A percentile compares a stretch with the other conserved stretches of the same genome.
These are phyloP conservation scores for Lactarius sp. DNA, from an alignment of 768 basidiomycete species.

Conservation along the genomic window DNA sequence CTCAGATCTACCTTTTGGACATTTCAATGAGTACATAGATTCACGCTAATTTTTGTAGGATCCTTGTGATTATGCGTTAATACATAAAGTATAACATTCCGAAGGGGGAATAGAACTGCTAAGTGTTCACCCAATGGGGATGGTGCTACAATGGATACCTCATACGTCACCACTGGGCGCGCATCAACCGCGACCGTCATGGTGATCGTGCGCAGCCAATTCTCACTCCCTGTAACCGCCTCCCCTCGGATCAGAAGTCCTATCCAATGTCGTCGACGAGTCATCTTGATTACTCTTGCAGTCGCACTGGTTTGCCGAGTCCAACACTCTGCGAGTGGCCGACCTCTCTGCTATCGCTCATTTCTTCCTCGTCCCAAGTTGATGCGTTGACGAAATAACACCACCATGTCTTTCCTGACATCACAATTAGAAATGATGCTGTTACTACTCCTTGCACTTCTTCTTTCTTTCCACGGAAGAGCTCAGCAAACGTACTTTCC, in stretches of 20 bases:
- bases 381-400: not conserved
- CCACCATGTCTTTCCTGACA: not conserved
- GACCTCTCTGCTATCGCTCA: not conserved
- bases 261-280: not conserved
- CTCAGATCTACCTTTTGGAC: not conserved
- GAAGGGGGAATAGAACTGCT: too few species aligned
- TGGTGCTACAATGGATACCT: too few species aligned
- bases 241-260: not conserved
- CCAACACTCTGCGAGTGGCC: slow-evolving; percentile 8
- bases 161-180: too few species aligned
- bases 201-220: not conserved
- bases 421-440: not conserved
- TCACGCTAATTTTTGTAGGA: too few species aligned
- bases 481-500: slow-evolving; percentile 25
- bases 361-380: not conserved
- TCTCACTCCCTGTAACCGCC: not conserved
- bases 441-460: not conserved
- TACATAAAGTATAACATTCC: too few species aligned
- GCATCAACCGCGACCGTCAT: too few species aligned
- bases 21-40: too few species aligned
- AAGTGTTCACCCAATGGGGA: too few species aligned
- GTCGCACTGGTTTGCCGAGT: not conserved
- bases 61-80: too few species aligned
- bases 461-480: not conserved
- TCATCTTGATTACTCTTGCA: not conserved